phyloP scores from a whole-genome alignment of 164 flowering plant genomes.

The Houttuynia cordata region DNA sequence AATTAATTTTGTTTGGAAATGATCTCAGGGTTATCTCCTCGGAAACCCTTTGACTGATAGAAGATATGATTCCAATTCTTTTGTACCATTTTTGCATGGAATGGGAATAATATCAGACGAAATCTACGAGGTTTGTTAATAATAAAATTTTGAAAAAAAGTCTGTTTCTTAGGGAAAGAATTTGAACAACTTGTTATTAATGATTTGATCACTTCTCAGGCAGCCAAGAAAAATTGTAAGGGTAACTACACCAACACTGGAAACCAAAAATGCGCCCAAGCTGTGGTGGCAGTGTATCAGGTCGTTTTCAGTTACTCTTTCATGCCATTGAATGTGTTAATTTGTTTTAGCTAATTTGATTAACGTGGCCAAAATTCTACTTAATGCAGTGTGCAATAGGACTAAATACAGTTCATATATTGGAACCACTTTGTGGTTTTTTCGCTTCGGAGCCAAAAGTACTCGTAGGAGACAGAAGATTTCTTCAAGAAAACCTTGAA shows the following conservation, averaged over 20 bases:
- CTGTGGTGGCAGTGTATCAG: conserved; percentile 13
- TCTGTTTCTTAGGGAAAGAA: neutral
- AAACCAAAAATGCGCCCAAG: conserved; percentile 13
- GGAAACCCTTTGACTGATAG: conserved; percentile 29
- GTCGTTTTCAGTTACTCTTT: conserved; percentile 1
- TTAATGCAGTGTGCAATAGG: conserved; percentile 5
- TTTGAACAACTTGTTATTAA: no score
- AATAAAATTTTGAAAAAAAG: neutral
- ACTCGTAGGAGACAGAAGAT: neutral
- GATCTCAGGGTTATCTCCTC: conserved; percentile 35
- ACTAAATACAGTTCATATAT: neutral
- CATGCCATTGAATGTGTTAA: neutral
- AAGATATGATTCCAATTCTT: conserved; percentile 9
- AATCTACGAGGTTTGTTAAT: conserved; percentile 29
- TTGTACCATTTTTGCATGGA: conserved; percentile 26
- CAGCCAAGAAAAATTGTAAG: conserved; percentile 18
- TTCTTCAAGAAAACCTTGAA: neutral
- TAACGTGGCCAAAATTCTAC: neutral
- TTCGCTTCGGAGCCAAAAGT: neutral
- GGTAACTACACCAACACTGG: conserved; percentile 19
- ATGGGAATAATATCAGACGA: conserved; percentile 41
- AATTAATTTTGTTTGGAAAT: neutral
- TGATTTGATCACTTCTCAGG: conserved; percentile 6
- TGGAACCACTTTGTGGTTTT: neutral
- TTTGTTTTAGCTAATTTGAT: no score